Conservation (phyloP, 139 green algal species). For the Nannochloris sp. region DNA sequence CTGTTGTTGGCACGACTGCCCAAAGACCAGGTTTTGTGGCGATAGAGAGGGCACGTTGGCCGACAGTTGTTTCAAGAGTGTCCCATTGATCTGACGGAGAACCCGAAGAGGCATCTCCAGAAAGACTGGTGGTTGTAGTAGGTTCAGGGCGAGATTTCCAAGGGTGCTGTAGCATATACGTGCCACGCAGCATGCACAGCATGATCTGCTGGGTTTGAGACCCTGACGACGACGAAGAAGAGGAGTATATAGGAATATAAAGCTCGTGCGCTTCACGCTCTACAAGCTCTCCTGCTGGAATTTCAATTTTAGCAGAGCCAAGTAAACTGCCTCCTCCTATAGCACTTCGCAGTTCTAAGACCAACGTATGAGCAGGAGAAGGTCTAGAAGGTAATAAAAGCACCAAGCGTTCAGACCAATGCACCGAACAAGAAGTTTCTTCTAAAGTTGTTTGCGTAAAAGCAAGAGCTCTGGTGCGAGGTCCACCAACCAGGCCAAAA, state of each 20-base stretch:
- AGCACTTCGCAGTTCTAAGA: slow-evolving; percentile 30
- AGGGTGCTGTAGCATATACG: slow-evolving; percentile 21
- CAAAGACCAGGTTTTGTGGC: slow-evolving; percentile 6
- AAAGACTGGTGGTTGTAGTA: too few relatives aligned
- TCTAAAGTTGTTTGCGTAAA: background rate
- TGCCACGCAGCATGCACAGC: background rate
- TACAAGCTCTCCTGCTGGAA: slow-evolving; percentile 6
- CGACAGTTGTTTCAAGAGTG: slow-evolving; percentile 15
- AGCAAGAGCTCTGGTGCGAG: background rate
- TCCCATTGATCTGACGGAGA: slow-evolving; percentile 5
- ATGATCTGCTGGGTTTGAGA: background rate
- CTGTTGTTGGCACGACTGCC: slow-evolving; percentile 10
- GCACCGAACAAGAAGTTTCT: background rate
- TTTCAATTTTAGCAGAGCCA: background rate
- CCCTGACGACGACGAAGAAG: too few relatives aligned
- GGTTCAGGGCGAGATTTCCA: too few relatives aligned
- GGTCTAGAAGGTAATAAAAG: slow-evolving; percentile 32
- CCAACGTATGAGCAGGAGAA: slow-evolving; percentile 20
- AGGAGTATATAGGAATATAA: background rate
- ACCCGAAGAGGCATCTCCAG: too few relatives aligned
- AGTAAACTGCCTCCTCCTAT: slow-evolving; percentile 28
- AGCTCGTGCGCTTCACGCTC: slow-evolving; percentile 12
- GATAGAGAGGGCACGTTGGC: slow-evolving; percentile 32
- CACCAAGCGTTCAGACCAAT: slow-evolving; percentile 54
- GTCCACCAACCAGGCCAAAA: slow-evolving; percentile 4